A percentile compares a stretch with the other conserved stretches of the same genome.
Evolutionary conservation across 192 early-diverging fungal species (phyloP).

Genomic region (Neocallimastix lanati): DNA sequence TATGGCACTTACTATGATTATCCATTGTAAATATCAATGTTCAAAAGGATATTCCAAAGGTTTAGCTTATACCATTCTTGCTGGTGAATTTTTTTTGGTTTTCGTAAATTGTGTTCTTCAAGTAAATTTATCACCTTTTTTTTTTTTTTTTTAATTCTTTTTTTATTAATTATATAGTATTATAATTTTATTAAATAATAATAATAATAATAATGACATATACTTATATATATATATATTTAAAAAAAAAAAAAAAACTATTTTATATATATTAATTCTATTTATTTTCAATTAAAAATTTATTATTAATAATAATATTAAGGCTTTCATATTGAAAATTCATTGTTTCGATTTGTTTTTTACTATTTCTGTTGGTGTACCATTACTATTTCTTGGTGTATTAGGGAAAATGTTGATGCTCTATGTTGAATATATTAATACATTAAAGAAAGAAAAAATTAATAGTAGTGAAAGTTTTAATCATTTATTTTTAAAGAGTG

Average conservation of each 20-base stretch:
- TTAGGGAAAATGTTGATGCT: background rate
- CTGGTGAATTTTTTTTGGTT: background rate
- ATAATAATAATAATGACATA: too few species aligned
- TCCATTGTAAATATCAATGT: background rate
- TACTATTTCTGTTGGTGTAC: background rate
- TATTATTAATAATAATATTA: too few species aligned
- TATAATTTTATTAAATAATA: too few species aligned
- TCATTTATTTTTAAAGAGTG: background rate
- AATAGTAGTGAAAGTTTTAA: background rate
- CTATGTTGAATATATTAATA: background rate
- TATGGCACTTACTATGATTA: background rate
- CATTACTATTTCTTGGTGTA: background rate
- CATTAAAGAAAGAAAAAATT: background rate
- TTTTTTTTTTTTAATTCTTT: too few species aligned
- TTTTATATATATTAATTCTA: too few species aligned
- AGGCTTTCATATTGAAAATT: background rate
- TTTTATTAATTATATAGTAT: too few species aligned
- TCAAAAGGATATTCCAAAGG: background rate
- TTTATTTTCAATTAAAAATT: too few species aligned
- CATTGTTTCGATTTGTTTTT: background rate
- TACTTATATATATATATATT: too few species aligned
- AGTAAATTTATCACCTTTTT: background rate
- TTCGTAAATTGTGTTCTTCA: background rate
- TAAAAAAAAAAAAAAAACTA: too few species aligned
- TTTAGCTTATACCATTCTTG: background rate